phyloP scores from a whole-genome alignment of 805 yeast species.

The Candida ponderosae region DNA sequence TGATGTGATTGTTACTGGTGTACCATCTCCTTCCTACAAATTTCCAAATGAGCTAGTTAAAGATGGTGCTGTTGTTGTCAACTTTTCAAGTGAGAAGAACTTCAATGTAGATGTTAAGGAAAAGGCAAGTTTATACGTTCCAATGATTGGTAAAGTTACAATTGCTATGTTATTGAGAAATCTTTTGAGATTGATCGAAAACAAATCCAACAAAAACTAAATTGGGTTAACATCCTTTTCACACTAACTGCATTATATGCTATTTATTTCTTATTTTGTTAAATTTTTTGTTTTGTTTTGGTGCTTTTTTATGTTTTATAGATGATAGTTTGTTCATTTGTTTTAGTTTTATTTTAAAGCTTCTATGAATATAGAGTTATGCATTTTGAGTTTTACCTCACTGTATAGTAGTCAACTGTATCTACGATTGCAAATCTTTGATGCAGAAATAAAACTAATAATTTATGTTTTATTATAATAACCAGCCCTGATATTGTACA shows the following conservation, averaged over 20 bases:
- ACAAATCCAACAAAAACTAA: constrained; percentile 27
- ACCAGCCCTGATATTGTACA: too few species aligned
- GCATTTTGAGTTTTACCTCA: too few species aligned
- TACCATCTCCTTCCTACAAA: constrained; percentile 76
- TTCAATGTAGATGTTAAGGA: constrained; percentile 76
- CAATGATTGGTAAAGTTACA: constrained; percentile 94
- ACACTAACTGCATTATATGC: too few species aligned
- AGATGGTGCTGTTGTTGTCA: constrained; percentile 86
- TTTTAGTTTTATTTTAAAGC: too few species aligned
- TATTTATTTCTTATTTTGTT: too few species aligned
- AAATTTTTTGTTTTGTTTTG: not conserved
- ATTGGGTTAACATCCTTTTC: too few species aligned
- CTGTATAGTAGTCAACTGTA: too few species aligned
- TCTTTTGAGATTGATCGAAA: constrained; percentile 71
- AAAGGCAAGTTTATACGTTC: constrained; percentile 87
- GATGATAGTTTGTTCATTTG: not conserved
- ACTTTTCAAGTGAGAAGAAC: constrained; percentile 85
- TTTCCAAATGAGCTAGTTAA: constrained; percentile 76
- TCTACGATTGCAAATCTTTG: too few species aligned
- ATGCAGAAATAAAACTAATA: too few species aligned
- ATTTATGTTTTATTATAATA: too few species aligned
- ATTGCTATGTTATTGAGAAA: constrained; percentile 91
- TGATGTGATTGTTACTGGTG: constrained; percentile 95
- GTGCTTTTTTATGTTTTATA: not conserved
- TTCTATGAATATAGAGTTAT: too few species aligned